phyloP scores from a whole-genome alignment of 495 filamentous ascomycete genomes.

The Neurospora sp. region DNA sequence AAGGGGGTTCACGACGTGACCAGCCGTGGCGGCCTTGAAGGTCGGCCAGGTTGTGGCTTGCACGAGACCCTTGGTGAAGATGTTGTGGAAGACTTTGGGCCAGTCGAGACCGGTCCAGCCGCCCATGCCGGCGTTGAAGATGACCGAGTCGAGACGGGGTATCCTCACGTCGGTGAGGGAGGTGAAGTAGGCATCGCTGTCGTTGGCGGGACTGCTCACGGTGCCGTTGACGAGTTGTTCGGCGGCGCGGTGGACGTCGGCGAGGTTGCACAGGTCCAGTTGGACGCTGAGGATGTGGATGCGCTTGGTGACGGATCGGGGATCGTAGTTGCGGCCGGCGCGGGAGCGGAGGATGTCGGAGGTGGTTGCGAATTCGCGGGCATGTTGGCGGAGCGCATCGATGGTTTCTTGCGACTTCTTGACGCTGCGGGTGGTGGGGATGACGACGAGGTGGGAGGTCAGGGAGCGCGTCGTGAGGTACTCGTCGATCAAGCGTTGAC shows the following conservation, averaged over 20 bases:
- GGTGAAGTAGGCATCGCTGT: conserved; percentile 21
- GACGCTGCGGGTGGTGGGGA: conserved; percentile 53
- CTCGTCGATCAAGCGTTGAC: conserved; percentile 80
- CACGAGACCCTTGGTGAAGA: conserved; percentile 52
- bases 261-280: conserved; percentile 46
- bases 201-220: conserved; percentile 28
- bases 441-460: conserved; percentile 51
- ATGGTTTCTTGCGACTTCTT: conserved; percentile 53
- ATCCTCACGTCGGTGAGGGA: conserved; percentile 37
- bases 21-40: conserved; percentile 58
- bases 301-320: conserved; percentile 34
- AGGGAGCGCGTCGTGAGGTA: conserved; percentile 62
- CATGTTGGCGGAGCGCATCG: conserved; percentile 40
- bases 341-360: conserved; percentile 28
- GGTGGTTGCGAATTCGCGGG: conserved; percentile 31
- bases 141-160: conserved; percentile 65
- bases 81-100: conserved; percentile 45
- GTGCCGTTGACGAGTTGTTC: conserved; percentile 39
- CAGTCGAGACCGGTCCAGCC: conserved; percentile 76
- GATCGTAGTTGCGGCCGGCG: conserved; percentile 32
- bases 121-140: conserved; percentile 88
- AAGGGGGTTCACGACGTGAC: conserved; percentile 40
- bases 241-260: conserved; percentile 36
- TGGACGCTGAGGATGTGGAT: conserved; percentile 47
- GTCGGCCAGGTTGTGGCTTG: conserved; percentile 66